A percentile compares a stretch with the other conserved stretches of the same genome.
Conservation (phyloP, 2,329 filamentous ascomycete species). For the Trichoderma koningii region DNA sequence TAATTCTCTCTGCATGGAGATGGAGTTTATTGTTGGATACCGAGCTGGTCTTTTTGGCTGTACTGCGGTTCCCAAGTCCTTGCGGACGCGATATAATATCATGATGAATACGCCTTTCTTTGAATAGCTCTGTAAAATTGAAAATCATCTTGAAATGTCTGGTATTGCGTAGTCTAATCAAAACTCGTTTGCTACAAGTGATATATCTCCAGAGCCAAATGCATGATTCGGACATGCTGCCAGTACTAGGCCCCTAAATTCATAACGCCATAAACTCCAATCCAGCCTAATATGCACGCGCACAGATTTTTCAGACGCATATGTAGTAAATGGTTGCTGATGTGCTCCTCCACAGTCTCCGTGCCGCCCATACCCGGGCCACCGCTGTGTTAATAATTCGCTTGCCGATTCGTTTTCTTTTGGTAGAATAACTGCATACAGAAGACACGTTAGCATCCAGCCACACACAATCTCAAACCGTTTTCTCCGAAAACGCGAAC, state of each 20-base stretch:
- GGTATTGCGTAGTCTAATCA: not conserved
- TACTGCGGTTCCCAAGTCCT: constrained; percentile 17
- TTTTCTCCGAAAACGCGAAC: not conserved
- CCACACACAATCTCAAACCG: no score
- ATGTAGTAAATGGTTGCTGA: constrained; percentile 16
- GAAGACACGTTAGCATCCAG: constrained; percentile 15
- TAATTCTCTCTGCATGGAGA: constrained; percentile 33
- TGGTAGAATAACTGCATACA: constrained; percentile 60
- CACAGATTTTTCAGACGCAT: not conserved
- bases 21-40: constrained; percentile 34
- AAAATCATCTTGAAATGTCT: not conserved
- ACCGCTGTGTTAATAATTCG: constrained; percentile 54
- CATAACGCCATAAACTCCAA: constrained; percentile 26
- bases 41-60: constrained; percentile 15
- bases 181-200: not conserved
- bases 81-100: constrained; percentile 26
- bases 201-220: no score
- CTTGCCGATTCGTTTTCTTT: constrained; percentile 65
- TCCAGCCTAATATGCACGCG: not conserved
- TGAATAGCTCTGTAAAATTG: not conserved
- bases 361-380: constrained; percentile 52
- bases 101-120: constrained; percentile 25
- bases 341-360: constrained; percentile 22
- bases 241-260: not conserved
- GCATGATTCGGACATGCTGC: not conserved